phyloP scores from a whole-genome alignment of 257 asterid species.

The Plantago major region DNA sequence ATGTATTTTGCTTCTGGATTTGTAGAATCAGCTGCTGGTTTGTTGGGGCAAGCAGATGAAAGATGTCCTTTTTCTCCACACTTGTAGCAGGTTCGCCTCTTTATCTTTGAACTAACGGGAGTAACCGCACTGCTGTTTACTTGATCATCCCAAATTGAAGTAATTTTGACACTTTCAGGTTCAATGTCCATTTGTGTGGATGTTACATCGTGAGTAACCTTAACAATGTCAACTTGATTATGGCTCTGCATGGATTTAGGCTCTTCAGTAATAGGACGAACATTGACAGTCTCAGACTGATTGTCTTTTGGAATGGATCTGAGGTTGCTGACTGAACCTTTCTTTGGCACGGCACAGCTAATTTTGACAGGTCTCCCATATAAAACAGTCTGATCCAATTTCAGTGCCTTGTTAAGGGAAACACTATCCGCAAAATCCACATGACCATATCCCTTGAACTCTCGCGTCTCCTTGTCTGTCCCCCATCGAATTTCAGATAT shows the following conservation, averaged over 20 bases:
- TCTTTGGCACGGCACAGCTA: constrained; percentile 67
- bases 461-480: constrained; percentile 75
- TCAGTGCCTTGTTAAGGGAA: constrained; percentile 58
- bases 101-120: constrained; percentile 57
- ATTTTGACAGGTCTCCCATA: constrained; percentile 81
- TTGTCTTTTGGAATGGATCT: constrained; percentile 21
- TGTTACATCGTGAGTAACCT: constrained; percentile 3
- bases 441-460: constrained; percentile 86
- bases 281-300: constrained; percentile 18
- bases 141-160: constrained; percentile 18
- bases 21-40: constrained; percentile 33
- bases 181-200: neutral
- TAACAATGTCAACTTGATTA: constrained; percentile 8
- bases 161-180: constrained; percentile 2
- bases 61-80: constrained; percentile 88
- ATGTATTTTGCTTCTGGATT: constrained; percentile 23
- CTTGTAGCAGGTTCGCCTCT: constrained; percentile 78
- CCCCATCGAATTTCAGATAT: constrained; percentile 73
- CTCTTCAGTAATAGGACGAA: constrained; percentile 5
- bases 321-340: constrained; percentile 29
- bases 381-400: constrained; percentile 65
- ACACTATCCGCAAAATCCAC: constrained; percentile 64
- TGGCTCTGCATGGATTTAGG: neutral
- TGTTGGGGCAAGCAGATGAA: constrained; percentile 72
- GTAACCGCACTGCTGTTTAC: constrained; percentile 21